phyloP scores from a whole-genome alignment of 116 monocot species.

The Phalaenopsis hybrid region DNA sequence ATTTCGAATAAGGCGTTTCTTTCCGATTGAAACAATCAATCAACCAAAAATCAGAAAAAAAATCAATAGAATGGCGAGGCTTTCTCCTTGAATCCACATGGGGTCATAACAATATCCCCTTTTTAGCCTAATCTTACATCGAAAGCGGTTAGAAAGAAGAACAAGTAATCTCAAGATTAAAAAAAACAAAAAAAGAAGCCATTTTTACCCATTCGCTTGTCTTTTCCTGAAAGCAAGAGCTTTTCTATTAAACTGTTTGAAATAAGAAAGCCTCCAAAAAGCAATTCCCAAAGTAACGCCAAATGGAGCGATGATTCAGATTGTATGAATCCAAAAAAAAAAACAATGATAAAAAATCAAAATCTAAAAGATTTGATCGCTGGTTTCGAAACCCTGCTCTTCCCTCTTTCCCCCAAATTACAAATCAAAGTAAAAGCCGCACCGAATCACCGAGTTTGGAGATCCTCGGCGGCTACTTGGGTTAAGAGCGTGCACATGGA shows the following conservation, averaged over 20 bases:
- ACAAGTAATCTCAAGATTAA: background rate
- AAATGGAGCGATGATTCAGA: too few relatives aligned
- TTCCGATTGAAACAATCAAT: background rate
- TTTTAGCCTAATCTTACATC: background rate
- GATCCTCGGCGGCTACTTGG: background rate
- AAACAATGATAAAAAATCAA: background rate
- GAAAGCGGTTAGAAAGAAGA: background rate
- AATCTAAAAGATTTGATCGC: background rate
- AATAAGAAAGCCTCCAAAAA: constrained; percentile 7
- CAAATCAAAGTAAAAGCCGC: background rate
- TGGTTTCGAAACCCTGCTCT: constrained; percentile 1
- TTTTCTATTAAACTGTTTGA: background rate
- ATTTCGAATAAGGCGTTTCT: background rate
- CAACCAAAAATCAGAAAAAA: background rate
- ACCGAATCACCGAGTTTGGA: background rate
- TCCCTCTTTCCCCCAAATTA: background rate
- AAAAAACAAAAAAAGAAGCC: too few relatives aligned
- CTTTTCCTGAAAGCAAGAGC: constrained; percentile 1
- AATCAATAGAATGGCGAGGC: background rate
- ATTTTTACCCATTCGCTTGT: background rate
- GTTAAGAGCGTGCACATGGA: background rate
- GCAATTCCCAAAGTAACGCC: background rate
- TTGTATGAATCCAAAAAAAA: background rate
- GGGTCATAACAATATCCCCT: background rate
- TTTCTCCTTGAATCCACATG: background rate